These are phyloP conservation scores for Fusarium armeniacum DNA, from an alignment of 2,329 filamentous ascomycete genomes.

Conservation along the genomic window DNA sequence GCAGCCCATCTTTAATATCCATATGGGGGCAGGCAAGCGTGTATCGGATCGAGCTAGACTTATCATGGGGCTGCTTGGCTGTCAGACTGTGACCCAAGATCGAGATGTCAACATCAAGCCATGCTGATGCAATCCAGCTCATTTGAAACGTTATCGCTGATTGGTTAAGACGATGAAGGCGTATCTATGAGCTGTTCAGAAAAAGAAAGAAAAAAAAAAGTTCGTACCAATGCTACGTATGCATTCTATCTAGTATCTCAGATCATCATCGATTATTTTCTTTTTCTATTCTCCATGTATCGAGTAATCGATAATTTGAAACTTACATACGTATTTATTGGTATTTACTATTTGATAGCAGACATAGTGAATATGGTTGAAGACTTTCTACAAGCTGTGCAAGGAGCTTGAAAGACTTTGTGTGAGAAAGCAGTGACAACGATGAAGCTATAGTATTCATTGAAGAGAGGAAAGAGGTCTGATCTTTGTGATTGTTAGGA, in stretches of 20 bases:
- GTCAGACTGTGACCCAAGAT: conserved; percentile 4
- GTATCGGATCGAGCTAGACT: conserved; percentile 9
- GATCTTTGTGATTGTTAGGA: neutral
- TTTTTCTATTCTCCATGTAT: neutral
- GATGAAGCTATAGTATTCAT: neutral
- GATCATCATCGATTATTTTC: neutral
- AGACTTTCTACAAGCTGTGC: neutral
- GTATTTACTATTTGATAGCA: neutral
- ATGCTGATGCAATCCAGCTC: neutral
- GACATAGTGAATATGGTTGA: neutral
- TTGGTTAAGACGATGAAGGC: neutral
- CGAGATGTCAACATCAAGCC: conserved; percentile 9
- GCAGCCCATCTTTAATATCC: neutral
- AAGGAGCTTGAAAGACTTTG: neutral
- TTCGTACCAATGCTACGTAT: neutral
- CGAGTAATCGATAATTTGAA: neutral
- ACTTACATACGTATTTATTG: neutral
- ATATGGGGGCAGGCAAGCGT: neutral
- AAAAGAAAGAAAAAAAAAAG: neutral
- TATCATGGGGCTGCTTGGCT: conserved; percentile 4
- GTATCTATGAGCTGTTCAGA: neutral
- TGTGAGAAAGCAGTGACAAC: neutral
- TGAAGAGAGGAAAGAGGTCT: neutral
- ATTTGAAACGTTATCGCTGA: neutral
- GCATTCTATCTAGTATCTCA: neutral